Base-by-base conservation (phyloP, 1,284 basidiomycete genomes). In the Puccinia coronata region DNA sequence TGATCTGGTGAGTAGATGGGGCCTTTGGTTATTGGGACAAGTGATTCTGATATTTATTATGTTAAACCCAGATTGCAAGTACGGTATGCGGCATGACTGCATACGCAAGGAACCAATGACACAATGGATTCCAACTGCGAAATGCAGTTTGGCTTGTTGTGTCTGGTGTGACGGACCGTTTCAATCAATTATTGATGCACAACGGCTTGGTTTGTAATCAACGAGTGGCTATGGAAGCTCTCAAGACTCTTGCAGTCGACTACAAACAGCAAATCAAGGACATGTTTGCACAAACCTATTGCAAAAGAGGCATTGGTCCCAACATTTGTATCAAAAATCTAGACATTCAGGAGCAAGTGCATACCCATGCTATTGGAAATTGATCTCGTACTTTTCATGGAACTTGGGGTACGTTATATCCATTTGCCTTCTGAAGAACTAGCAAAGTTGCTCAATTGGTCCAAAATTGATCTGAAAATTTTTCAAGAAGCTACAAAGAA, bases 251-350 rank as follows among this genome's bases (percentile, higher is more conserved):
- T 0, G 20, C 51, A 39, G 18, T 16, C 2, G 5, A 57, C 16
- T n/a, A 49, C 4, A 6, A 53, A 20, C 14, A 1, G 11, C 20
- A 53, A 1, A 11, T 73, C 12, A 53, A 55, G 23, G 16, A 55
- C 14, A 25, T 16, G 1, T 57, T 73, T 57, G 9, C 3, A 18
- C 11, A 36, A 2, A 9, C 43, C 6, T 43, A 16, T 39, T 2
- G 12, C 23, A 18, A 23, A 6, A 2, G 2, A 8, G 23, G 14
- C 25, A 36, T 73, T 12, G 31, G 18, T 0, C 71, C 71, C 6
- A 16, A 57, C 36, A n/a, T 73, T 23, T 53, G 49, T 39, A 53
- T 73, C 25, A 51, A 73, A 23, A 73, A 73, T 14, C n/a, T 73
- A 1, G 71, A 73, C 28, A 55, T 73, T 51, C 51, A 73, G 14